Percentiles rank a stretch among this genome's conserved stretches.
Evolutionary conservation across 257 asterid genomes (phyloP).

Genomic region (Lavandula angustifolia): DNA sequence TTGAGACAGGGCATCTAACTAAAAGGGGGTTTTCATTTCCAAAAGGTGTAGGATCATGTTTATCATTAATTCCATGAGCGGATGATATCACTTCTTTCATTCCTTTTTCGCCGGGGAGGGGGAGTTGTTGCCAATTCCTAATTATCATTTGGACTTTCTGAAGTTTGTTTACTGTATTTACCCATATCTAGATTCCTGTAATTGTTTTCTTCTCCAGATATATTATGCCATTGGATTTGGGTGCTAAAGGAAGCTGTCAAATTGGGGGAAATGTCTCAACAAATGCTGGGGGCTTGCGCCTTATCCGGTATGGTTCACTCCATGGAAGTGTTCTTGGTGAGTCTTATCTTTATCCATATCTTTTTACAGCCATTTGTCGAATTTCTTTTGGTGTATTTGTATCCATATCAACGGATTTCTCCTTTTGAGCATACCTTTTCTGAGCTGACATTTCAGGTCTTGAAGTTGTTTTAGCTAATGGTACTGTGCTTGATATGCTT

Average conservation of each 20-base stretch:
- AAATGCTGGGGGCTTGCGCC: conserved; percentile 98
- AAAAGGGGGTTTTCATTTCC: conserved; percentile 7
- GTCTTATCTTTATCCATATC: conserved; percentile 27
- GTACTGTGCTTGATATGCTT: conserved; percentile 95
- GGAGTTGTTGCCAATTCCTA: not conserved
- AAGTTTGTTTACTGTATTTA: conserved; percentile 18
- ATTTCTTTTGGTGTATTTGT: not conserved
- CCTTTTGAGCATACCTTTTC: conserved; percentile 8
- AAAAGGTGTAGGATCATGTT: conserved; percentile 11
- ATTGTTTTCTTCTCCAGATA: conserved; percentile 51
- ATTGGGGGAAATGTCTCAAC: conserved; percentile 97
- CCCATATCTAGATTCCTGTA: conserved; percentile 16
- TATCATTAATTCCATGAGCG: too few relatives aligned
- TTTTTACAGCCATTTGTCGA: conserved; percentile 2
- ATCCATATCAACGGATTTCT: not conserved
- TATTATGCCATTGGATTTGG: conserved; percentile 96
- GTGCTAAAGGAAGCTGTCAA: conserved; percentile 99
- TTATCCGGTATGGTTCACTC: conserved; percentile 93
- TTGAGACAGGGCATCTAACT: conserved; percentile 13
- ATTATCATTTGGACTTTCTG: conserved; percentile 19
- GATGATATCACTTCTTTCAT: too few relatives aligned
- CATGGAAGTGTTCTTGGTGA: conserved; percentile 96
- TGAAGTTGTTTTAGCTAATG: conserved; percentile 95
- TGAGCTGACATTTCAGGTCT: conserved; percentile 62
- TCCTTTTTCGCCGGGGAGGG: too few relatives aligned